These are phyloP conservation scores for Phyllosticta citribraziliensis DNA, from an alignment of 2,329 filamentous ascomycete species.

Conservation along the genomic window DNA sequence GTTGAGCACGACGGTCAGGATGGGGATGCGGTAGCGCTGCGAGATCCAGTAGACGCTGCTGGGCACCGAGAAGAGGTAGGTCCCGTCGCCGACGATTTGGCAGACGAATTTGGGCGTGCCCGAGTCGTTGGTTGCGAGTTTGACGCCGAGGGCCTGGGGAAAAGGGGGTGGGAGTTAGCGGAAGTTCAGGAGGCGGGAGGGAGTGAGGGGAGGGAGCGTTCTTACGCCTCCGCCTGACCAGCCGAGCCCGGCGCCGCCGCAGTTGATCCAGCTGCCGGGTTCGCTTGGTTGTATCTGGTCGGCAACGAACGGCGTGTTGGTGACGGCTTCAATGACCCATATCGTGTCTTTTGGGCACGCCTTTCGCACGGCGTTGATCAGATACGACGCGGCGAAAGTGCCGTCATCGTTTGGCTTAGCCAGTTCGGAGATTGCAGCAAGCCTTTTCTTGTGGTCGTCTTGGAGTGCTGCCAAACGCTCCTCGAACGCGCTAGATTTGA, in stretches of 20 bases:
- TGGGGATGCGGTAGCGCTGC: slow-evolving; percentile 54
- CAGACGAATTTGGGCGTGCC: slow-evolving; percentile 30
- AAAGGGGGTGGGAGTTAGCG: background rate
- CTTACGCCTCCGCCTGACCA: slow-evolving; percentile 60
- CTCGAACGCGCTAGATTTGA: slow-evolving; percentile 32
- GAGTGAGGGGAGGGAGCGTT: background rate
- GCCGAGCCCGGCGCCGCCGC: slow-evolving; percentile 68
- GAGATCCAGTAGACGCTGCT: slow-evolving; percentile 61
- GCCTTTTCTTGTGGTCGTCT: slow-evolving; percentile 46
- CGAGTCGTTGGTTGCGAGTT: slow-evolving; percentile 52
- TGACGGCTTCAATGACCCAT: slow-evolving; percentile 70
- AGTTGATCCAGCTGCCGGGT: slow-evolving; percentile 71
- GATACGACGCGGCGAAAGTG: slow-evolving; percentile 51
- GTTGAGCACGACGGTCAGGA: slow-evolving; percentile 58
- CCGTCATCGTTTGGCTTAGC: slow-evolving; percentile 52
- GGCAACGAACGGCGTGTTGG: slow-evolving; percentile 54
- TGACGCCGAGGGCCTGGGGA: slow-evolving; percentile 55
- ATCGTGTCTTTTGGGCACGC: slow-evolving; percentile 56
- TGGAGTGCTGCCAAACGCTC: slow-evolving; percentile 47
- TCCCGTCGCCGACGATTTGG: slow-evolving; percentile 56
- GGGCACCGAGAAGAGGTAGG: slow-evolving; percentile 56
- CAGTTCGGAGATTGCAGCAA: slow-evolving; percentile 51
- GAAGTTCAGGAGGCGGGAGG: background rate
- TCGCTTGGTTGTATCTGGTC: slow-evolving; percentile 60
- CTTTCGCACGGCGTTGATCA: slow-evolving; percentile 46